Evolutionary conservation across 495 filamentous ascomycete species (phyloP), one percentile per base, ranked within the genome.

Genomic region (Amniculicola lignicola): DNA sequence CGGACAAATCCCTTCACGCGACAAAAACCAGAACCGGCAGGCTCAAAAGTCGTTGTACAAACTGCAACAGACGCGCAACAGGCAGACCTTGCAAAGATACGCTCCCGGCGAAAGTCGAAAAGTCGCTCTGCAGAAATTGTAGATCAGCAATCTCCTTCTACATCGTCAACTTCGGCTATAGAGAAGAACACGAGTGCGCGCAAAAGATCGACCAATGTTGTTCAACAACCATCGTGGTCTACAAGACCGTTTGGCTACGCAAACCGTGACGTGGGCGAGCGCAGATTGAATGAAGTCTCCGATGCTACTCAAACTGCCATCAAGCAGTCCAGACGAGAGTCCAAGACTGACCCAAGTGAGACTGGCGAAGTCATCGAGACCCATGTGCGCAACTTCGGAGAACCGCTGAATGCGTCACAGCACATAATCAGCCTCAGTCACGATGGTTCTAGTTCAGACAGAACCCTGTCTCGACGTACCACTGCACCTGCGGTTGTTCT

Each of bases 1-100:
- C 46, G 49, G 16, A 38, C 47, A 2, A 57, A 56, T 31, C 53
- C 53, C 19, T 62, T 62, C 31, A 37, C 15, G 16, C 59, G 59
- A 19, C 31, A 40, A 4, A 52, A 42, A 25, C 0, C 36, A n/a
- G 36, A 49, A 48, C 4, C 21, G 9, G n/a, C 12, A 10, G 24
- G 37, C 1, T 49, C 52, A 33, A 48, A 47, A 19, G 25, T 53
- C 18, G 4, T 44, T n/a, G 46, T 58, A 36, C 49, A 27, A 39
- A 43, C 40, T 2, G 18, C 45, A 43, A 31, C 28, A 14, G 41
- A 18, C 2, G 12, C 36, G 18, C 18, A 41, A 14, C 15, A 25
- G 35, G 18, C 5, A 3, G 44, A 12, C 12, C 15, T 16, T 6
- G 54, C 15, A 18, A 36, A 0, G 2, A 41, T 7, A 40, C 37